Conservation (phyloP, 768 basidiomycete species). For the Boletus rubropictus region DNA sequence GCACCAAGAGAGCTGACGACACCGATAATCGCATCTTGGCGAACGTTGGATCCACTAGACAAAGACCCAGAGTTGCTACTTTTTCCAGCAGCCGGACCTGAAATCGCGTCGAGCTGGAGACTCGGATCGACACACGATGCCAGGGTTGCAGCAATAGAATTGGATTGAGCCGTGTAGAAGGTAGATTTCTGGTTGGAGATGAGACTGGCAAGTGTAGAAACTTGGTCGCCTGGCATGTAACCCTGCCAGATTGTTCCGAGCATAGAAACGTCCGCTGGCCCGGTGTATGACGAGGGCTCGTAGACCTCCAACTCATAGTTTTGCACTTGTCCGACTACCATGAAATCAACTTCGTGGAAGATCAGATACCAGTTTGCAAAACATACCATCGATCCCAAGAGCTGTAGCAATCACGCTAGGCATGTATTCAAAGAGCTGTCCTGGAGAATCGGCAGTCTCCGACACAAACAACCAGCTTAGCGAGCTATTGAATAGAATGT, state of each 20-base stretch:
- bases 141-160: conserved; percentile 46
- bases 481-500: conserved; percentile 52
- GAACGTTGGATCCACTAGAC: conserved; percentile 32
- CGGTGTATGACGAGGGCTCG: conserved; percentile 51
- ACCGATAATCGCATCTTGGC: conserved; percentile 86
- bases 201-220: conserved; percentile 57
- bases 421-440: conserved; percentile 73
- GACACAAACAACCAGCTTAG: conserved; percentile 73
- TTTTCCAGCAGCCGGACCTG: conserved; percentile 33
- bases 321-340: conserved; percentile 33
- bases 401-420: conserved; percentile 47
- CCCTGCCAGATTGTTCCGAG: conserved; percentile 70
- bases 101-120: conserved; percentile 49
- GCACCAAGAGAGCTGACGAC: conserved; percentile 80
- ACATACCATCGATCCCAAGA: conserved; percentile 40
- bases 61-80: conserved; percentile 16
- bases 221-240: conserved; percentile 53
- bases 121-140: conserved; percentile 67
- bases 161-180: conserved; percentile 55
- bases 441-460: conserved; percentile 47
- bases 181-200: conserved; percentile 55
- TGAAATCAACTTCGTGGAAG: conserved; percentile 28
- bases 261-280: conserved; percentile 38
- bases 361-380: not conserved
- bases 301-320: conserved; percentile 65